phyloP scores from a whole-genome alignment of 805 yeast genomes.

The Candida odintsovae region DNA sequence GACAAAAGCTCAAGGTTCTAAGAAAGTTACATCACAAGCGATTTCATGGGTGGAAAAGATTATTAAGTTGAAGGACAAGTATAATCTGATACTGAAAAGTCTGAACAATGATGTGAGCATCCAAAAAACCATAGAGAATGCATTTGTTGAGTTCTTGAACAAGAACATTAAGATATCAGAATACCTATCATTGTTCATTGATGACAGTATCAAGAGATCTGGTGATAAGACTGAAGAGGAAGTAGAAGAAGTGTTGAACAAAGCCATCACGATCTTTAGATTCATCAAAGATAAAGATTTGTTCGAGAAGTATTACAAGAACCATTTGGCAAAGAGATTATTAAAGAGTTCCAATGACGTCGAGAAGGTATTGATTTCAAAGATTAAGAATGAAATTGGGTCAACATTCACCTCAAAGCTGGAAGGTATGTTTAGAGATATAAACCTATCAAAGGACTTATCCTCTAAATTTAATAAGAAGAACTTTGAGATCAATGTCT shows the following conservation, averaged over 20 bases:
- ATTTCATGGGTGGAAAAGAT: slow-evolving; percentile 62
- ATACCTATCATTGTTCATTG: slow-evolving; percentile 51
- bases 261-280: slow-evolving; percentile 57
- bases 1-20: slow-evolving; percentile 15
- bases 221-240: slow-evolving; percentile 41
- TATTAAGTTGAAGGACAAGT: slow-evolving; percentile 44
- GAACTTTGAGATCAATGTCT: slow-evolving; percentile 42
- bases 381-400: slow-evolving; percentile 72
- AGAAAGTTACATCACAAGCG: slow-evolving; percentile 41
- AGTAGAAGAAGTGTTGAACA: slow-evolving; percentile 40
- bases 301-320: slow-evolving; percentile 79
- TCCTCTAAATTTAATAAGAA: slow-evolving; percentile 35
- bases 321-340: slow-evolving; percentile 78
- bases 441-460: slow-evolving; percentile 49
- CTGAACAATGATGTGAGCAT: slow-evolving; percentile 43
- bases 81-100: slow-evolving; percentile 39
- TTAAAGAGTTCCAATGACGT: slow-evolving; percentile 50
- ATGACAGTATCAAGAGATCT: slow-evolving; percentile 48
- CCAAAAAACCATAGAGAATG: slow-evolving; percentile 49
- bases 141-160: slow-evolving; percentile 60
- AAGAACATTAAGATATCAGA: slow-evolving; percentile 43
- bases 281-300: slow-evolving; percentile 77
- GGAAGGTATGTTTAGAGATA: slow-evolving; percentile 84
- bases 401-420: slow-evolving; percentile 71
- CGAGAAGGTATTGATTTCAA: slow-evolving; percentile 63